Evolutionary conservation across 2,329 filamentous ascomycete genomes (phyloP).

Genomic region (Claviceps spartinae): DNA sequence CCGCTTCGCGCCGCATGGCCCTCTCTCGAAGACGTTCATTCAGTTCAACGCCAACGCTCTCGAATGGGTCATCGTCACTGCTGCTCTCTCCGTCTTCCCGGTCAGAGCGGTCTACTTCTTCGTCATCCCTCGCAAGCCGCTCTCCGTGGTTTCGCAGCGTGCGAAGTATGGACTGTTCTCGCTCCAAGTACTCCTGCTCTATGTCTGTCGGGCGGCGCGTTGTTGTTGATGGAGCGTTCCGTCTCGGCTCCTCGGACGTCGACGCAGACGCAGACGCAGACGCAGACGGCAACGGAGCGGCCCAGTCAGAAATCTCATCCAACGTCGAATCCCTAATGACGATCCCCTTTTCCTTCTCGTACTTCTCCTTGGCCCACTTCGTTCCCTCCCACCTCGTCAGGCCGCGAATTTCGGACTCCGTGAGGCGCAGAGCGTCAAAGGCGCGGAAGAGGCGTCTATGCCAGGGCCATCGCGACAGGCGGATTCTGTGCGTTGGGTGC

Average conservation of each 20-base stretch:
- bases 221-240: too few species aligned
- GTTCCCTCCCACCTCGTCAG: constrained; percentile 77
- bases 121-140: constrained; percentile 2
- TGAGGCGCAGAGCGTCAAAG: constrained; percentile 57
- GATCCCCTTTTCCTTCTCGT: constrained; percentile 60
- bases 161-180: background rate
- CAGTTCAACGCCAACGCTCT: constrained; percentile 46
- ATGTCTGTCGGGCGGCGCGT: constrained; percentile 8
- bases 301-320: constrained; percentile 51
- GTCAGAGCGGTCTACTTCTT: constrained; percentile 9
- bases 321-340: constrained; percentile 57
- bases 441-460: constrained; percentile 64
- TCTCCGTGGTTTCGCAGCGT: constrained; percentile 8
- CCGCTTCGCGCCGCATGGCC: constrained; percentile 48
- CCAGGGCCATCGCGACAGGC: constrained; percentile 65
- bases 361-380: constrained; percentile 69
- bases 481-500: constrained; percentile 57
- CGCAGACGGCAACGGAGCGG: constrained; percentile 11
- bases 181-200: constrained; percentile 1
- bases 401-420: constrained; percentile 52
- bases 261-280: too few species aligned
- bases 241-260: background rate
- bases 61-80: constrained; percentile 16
- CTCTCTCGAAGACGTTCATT: constrained; percentile 53
- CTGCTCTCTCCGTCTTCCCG: background rate